Conservation (phyloP, 345 rosid genomes). For the Excoecaria cochinchinensis region DNA sequence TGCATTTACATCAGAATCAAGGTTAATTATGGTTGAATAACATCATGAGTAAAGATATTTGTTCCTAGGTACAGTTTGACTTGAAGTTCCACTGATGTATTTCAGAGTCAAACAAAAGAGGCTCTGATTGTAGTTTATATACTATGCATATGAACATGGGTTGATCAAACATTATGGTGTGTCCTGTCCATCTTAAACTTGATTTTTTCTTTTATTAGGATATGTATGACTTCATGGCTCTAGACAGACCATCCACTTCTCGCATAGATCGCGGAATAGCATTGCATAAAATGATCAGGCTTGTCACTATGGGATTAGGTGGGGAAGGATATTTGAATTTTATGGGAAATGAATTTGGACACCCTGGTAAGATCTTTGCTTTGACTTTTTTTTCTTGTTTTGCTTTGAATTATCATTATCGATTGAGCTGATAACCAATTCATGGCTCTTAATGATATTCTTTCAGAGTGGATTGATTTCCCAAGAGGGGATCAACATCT, state of each 20-base stretch:
- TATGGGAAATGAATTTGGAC: constrained; percentile 99
- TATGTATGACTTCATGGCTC: constrained; percentile 96
- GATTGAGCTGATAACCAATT: constrained; percentile 4
- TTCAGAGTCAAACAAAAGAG: not conserved
- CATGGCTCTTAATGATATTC: not conserved
- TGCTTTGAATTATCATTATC: constrained; percentile 4
- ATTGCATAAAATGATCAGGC: constrained; percentile 95
- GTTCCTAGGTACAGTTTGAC: not conserved
- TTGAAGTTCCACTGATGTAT: not conserved
- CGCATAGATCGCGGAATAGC: constrained; percentile 92
- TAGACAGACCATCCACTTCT: constrained; percentile 76
- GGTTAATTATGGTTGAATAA: not conserved
- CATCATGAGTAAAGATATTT: not conserved
- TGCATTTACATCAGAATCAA: not conserved
- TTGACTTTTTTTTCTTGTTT: not conserved
- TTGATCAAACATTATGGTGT: not conserved
- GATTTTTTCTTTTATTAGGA: constrained; percentile 48
- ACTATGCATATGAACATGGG: not conserved
- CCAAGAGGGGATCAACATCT: constrained; percentile 86
- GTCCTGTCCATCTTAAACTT: constrained; percentile 10
- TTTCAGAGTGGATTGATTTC: constrained; percentile 94
- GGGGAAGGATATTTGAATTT: constrained; percentile 98
- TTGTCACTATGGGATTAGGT: constrained; percentile 89
- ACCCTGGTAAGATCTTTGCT: constrained; percentile 63
- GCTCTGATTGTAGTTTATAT: not conserved